A percentile compares a stretch with the other conserved stretches of the same genome.
phyloP scores from a whole-genome alignment of 768 basidiomycete species.

The Suillus fuscotomentosus region DNA sequence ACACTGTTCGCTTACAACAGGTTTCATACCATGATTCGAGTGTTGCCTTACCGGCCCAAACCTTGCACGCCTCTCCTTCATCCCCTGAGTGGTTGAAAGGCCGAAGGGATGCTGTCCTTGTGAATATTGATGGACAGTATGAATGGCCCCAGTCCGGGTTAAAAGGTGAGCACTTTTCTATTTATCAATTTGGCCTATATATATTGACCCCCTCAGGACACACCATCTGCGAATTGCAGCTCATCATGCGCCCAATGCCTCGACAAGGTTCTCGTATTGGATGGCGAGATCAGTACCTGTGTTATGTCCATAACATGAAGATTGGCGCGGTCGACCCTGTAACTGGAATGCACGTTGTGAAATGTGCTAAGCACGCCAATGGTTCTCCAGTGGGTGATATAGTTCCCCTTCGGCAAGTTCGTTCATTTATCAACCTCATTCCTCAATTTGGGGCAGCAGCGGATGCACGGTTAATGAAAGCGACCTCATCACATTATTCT shows the following conservation, averaged over 20 bases:
- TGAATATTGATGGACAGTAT: too few relatives aligned
- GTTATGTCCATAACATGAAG: slow-evolving; percentile 17
- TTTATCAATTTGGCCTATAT: too few relatives aligned
- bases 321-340: slow-evolving; percentile 13
- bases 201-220: too few relatives aligned
- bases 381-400: slow-evolving; percentile 22
- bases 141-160: too few relatives aligned
- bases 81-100: slow-evolving; percentile 19
- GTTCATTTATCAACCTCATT: slow-evolving; percentile 20
- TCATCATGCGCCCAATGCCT: too few relatives aligned
- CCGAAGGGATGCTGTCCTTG: too few relatives aligned
- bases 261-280: too few relatives aligned
- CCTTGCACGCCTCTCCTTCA: slow-evolving; percentile 23
- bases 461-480: slow-evolving; percentile 16
- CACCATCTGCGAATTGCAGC: too few relatives aligned
- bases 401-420: slow-evolving; percentile 12
- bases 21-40: too few relatives aligned
- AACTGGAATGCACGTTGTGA: slow-evolving; percentile 23
- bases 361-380: slow-evolving; percentile 14
- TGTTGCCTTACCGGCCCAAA: slow-evolving; percentile 1
- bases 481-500: background rate
- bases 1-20: too few relatives aligned
- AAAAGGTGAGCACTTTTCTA: too few relatives aligned
- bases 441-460: slow-evolving; percentile 27
- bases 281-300: too few relatives aligned